Percentiles rank a stretch among this genome's conserved stretches.
These are phyloP conservation scores for Ustilago trichophora DNA, from an alignment of 1,284 basidiomycete genomes.

Conservation along the genomic window DNA sequence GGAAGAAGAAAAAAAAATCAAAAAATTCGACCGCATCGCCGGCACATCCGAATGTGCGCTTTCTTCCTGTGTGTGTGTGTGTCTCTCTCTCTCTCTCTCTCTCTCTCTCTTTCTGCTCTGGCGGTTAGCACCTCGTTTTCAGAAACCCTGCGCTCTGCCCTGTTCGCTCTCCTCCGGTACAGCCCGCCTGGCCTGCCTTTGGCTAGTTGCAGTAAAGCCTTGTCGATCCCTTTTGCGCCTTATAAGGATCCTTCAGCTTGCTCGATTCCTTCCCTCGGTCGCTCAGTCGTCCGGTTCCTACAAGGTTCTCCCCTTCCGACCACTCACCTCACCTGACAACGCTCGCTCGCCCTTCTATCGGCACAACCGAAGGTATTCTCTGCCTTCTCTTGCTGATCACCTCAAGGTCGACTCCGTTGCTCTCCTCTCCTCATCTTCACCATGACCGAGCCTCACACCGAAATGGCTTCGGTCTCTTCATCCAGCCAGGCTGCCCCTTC, in stretches of 20 bases:
- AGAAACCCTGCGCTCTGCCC: too few relatives aligned
- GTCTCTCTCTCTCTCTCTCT: background rate
- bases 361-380: background rate
- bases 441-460: constrained; percentile 20
- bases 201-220: too few relatives aligned
- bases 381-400: background rate
- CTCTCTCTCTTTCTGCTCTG: too few relatives aligned
- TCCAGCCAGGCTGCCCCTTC: constrained; percentile 7
- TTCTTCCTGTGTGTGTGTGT: background rate
- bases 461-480: constrained; percentile 16
- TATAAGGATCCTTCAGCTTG: background rate
- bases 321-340: background rate
- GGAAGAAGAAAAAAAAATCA: background rate
- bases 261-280: background rate
- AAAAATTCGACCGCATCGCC: constrained; percentile 5
- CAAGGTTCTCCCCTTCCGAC: background rate
- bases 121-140: too few relatives aligned
- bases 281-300: background rate
- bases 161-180: too few relatives aligned
- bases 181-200: too few relatives aligned
- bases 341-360: background rate
- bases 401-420: too few relatives aligned
- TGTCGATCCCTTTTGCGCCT: too few relatives aligned
- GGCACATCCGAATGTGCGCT: constrained; percentile 6
- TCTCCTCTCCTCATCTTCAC: background rate